Conservation (phyloP, 2,329 filamentous ascomycete species). For the Apiospora aurea region DNA sequence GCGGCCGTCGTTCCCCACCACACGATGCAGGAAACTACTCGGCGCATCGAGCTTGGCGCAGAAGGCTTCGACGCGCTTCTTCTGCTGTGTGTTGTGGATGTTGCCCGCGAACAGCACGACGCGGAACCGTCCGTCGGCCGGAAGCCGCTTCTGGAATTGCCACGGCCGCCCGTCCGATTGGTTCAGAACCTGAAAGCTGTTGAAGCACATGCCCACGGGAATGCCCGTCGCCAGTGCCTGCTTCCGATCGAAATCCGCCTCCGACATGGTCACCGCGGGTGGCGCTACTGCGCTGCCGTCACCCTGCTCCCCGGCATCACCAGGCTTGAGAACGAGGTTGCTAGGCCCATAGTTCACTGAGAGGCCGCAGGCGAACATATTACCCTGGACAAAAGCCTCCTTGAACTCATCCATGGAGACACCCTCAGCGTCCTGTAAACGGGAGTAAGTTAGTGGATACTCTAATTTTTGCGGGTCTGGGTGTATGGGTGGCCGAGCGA, state of each 20-base stretch:
- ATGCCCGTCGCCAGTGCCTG: constrained; percentile 54
- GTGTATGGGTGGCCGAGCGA: background rate
- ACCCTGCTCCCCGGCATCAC: constrained; percentile 50
- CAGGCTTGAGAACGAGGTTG: constrained; percentile 61
- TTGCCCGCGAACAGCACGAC: constrained; percentile 69
- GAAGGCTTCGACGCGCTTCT: constrained; percentile 53
- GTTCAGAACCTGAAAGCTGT: constrained; percentile 65
- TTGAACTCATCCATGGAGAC: constrained; percentile 71
- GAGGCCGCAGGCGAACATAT: constrained; percentile 63
- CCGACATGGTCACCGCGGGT: constrained; percentile 27
- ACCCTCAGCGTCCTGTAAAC: constrained; percentile 59
- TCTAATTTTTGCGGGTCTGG: background rate
- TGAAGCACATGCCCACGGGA: constrained; percentile 63
- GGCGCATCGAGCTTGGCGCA: constrained; percentile 50
- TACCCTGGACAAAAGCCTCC: constrained; percentile 64
- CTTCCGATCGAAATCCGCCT: constrained; percentile 36
- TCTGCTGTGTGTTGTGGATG: constrained; percentile 53
- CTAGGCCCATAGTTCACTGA: constrained; percentile 65
- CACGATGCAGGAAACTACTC: constrained; percentile 36
- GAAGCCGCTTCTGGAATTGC: constrained; percentile 64
- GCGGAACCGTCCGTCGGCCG: constrained; percentile 64
- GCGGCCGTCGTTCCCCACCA: constrained; percentile 21
- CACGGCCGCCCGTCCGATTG: constrained; percentile 63
- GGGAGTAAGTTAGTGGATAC: background rate
- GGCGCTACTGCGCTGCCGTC: constrained; percentile 50